These are phyloP conservation scores for Yamadazyma kitorensis DNA, from an alignment of 805 yeast species.

Conservation along the genomic window DNA sequence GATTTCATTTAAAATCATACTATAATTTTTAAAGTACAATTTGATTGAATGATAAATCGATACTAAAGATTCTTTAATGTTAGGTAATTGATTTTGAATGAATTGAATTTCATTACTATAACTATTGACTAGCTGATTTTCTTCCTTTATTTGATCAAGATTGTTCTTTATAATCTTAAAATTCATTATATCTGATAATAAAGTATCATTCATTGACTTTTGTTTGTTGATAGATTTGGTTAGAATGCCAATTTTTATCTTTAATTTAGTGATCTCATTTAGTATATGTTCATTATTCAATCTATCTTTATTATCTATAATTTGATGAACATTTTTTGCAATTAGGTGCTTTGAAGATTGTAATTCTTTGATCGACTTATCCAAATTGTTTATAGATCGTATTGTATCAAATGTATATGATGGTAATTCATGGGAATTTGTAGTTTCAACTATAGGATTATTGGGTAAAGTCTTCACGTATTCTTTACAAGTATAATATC, in stretches of 20 bases:
- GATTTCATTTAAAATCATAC: conserved; percentile 20
- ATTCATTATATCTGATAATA: conserved; percentile 20
- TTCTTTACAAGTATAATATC: conserved; percentile 18
- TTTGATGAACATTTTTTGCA: conserved; percentile 6
- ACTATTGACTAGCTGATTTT: conserved; percentile 10
- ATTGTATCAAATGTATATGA: conserved; percentile 31
- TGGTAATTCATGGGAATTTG: not conserved
- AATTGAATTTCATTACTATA: conserved; percentile 23
- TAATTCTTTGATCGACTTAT: conserved; percentile 28
- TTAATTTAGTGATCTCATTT: conserved; percentile 7
- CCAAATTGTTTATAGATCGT: conserved; percentile 24
- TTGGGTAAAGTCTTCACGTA: conserved; percentile 1
- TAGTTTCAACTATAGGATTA: not conserved
- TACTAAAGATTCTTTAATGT: conserved; percentile 20
- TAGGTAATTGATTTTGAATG: conserved; percentile 24
- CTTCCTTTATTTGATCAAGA: conserved; percentile 14
- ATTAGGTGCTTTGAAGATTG: conserved; percentile 20
- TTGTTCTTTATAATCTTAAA: conserved; percentile 22
- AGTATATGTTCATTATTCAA: conserved; percentile 2
- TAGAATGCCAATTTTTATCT: conserved; percentile 8
- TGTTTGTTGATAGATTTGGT: conserved; percentile 18
- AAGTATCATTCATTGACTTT: conserved; percentile 20
- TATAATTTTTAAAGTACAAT: conserved; percentile 18
- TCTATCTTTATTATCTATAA: conserved; percentile 2
- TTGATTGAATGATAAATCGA: conserved; percentile 16